Evolutionary conservation across 257 asterid species (phyloP), one percentile per base, ranked within the genome.

Genomic region (Eucommia ulmoides): DNA sequence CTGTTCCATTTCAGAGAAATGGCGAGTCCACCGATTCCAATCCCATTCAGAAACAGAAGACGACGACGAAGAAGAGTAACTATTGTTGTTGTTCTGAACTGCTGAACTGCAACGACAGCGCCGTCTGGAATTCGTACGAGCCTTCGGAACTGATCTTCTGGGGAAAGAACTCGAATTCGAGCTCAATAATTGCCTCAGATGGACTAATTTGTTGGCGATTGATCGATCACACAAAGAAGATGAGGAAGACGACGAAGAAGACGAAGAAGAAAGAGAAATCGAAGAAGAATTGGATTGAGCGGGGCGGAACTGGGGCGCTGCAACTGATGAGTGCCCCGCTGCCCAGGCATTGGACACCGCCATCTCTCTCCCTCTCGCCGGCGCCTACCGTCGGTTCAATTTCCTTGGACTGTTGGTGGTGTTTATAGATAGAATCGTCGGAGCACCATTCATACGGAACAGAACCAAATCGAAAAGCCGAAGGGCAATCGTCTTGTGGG

Each of bases 261-360:
- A n/a, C n/a, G n/a, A n/a, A n/a, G n/a, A n/a, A n/a, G n/a, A n/a
- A n/a, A n/a, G n/a, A n/a, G n/a, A n/a, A 29, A 29, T 29, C 7
- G 8, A 29, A 29, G 38, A 29, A 29, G 38, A 29, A 29, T 7
- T 5, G 38, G 38, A 29, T 29, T 12, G 51, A 51, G 71, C 52
- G 51, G 59, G 76, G 44, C 86, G 82, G 35, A 66, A 61, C 51
- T 71, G 80, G 22, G 68, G 73, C 65, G 65, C 63, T 19, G 77
- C 71, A 26, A 72, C 66, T 62, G 64, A 58, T 66, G 72, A 62
- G 54, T 76, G 83, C 0, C 80, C 81, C 19, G 82, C 68, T 60
- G 88, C 72, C 83, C 85, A 78, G 41, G 82, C 75, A 70, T 74
- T 79, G 67, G 97, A 80, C 71, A 77, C 78, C 33, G 84, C 92